Evolutionary conservation across 768 basidiomycete genomes (phyloP).

Genomic region (Artomyces pyxidatus): DNA sequence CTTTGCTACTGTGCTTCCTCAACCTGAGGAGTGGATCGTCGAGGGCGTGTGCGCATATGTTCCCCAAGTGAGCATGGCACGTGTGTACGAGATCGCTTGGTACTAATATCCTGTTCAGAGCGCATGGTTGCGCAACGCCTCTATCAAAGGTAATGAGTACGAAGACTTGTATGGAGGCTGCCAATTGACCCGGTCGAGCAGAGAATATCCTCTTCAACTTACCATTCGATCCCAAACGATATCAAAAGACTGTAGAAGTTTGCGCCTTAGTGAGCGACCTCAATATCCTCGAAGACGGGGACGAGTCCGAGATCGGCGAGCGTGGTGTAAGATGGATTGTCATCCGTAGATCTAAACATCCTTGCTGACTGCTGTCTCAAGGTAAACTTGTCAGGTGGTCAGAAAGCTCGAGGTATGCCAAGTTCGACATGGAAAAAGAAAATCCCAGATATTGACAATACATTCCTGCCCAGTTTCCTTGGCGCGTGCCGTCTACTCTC

Average conservation of each 20-base stretch:
- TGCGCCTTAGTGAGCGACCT: constrained; percentile 69
- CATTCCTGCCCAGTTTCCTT: constrained; percentile 41
- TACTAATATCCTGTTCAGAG: constrained; percentile 17
- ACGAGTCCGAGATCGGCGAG: constrained; percentile 83
- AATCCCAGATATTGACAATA: not conserved
- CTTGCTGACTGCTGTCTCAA: constrained; percentile 5
- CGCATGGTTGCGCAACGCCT: constrained; percentile 70
- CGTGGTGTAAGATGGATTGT: constrained; percentile 75
- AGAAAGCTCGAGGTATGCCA: constrained; percentile 42
- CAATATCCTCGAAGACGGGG: constrained; percentile 79
- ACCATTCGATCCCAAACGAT: constrained; percentile 66
- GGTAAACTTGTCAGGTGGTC: constrained; percentile 46
- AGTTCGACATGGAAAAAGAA: not conserved
- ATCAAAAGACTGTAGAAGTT: constrained; percentile 71
- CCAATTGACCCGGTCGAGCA: constrained; percentile 13
- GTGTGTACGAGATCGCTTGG: constrained; percentile 16
- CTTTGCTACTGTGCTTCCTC: constrained; percentile 35
- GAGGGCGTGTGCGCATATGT: constrained; percentile 80
- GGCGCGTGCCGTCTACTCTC: constrained; percentile 84
- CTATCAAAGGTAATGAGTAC: constrained; percentile 38
- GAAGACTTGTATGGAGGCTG: not conserved
- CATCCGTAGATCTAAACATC: not conserved
- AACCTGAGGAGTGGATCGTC: constrained; percentile 68
- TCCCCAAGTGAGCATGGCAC: constrained; percentile 45
- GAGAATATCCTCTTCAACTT: constrained; percentile 77